Conservation (phyloP, 2,329 filamentous ascomycete species). For the Penicillium sp. region DNA sequence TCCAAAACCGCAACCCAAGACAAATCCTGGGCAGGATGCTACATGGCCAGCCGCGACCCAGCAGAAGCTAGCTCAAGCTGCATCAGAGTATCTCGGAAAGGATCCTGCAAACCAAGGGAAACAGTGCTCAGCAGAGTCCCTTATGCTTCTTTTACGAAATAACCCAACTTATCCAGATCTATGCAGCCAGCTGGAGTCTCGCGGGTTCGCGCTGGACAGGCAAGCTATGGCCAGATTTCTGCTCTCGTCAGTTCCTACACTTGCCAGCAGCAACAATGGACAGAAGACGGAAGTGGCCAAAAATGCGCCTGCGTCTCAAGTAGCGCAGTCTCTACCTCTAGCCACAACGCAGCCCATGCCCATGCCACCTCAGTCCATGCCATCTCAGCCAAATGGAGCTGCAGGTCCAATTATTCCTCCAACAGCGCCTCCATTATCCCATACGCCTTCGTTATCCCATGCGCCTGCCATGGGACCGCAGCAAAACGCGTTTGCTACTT, state of each 20-base stretch:
- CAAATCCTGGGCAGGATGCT: slow-evolving; percentile 23
- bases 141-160: slow-evolving; percentile 47
- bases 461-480: not conserved
- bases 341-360: not conserved
- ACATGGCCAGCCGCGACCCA: slow-evolving; percentile 51
- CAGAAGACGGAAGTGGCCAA: not conserved
- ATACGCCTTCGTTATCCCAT: not conserved
- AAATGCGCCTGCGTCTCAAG: not conserved
- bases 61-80: slow-evolving; percentile 47
- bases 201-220: slow-evolving; percentile 49
- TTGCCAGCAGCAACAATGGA: slow-evolving; percentile 15
- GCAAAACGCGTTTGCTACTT: not conserved
- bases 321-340: not conserved
- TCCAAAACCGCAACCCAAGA: not conserved
- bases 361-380: not conserved
- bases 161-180: slow-evolving; percentile 56
- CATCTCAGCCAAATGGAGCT: not conserved
- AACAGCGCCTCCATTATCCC: too few relatives aligned
- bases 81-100: slow-evolving; percentile 44
- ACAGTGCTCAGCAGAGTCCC: slow-evolving; percentile 33
- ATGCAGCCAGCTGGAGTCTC: slow-evolving; percentile 51
- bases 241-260: slow-evolving; percentile 27
- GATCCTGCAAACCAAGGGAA: slow-evolving; percentile 40
- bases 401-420: not conserved
- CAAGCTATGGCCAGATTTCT: slow-evolving; percentile 52